phyloP scores from a whole-genome alignment of 257 asterid genomes.

The Pogostemon cablin region DNA sequence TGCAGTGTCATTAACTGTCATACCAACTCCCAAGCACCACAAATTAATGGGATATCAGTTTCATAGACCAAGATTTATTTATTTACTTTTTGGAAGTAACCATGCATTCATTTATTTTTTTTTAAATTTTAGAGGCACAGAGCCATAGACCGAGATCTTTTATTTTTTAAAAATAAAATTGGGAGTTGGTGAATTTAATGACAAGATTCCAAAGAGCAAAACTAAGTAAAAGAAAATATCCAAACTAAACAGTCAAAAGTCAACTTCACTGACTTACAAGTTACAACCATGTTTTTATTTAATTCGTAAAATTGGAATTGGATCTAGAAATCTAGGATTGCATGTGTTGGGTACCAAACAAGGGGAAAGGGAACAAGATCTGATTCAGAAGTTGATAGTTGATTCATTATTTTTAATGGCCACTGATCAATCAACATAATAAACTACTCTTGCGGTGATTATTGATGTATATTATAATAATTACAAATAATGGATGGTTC shows the following conservation, averaged over 20 bases:
- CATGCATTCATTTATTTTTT: too few relatives aligned
- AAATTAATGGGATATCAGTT: too few relatives aligned
- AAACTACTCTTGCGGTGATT: not conserved
- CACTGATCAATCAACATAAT: conserved; percentile 18
- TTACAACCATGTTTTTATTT: conserved; percentile 10
- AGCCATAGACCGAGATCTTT: not conserved
- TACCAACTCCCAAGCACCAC: too few relatives aligned
- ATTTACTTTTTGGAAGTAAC: too few relatives aligned
- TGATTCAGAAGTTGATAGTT: conserved; percentile 38
- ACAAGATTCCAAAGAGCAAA: conserved; percentile 40
- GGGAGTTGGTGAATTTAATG: conserved; percentile 43
- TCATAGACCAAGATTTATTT: too few relatives aligned
- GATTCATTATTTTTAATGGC: conserved; percentile 12
- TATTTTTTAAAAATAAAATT: not conserved
- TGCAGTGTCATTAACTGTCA: too few relatives aligned
- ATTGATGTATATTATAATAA: too few relatives aligned
- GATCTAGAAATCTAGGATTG: conserved; percentile 25
- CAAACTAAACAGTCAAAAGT: conserved; percentile 39
- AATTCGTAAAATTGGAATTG: conserved; percentile 16
- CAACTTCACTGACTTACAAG: conserved; percentile 40
- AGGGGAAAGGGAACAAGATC: conserved; percentile 42
- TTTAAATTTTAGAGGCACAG: not conserved
- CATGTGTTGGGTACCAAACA: conserved; percentile 26
- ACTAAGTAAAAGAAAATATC: conserved; percentile 24
- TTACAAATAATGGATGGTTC: too few relatives aligned